Conservation (phyloP, 345 rosid genomes). For the Aquilaria malaccensis region DNA sequence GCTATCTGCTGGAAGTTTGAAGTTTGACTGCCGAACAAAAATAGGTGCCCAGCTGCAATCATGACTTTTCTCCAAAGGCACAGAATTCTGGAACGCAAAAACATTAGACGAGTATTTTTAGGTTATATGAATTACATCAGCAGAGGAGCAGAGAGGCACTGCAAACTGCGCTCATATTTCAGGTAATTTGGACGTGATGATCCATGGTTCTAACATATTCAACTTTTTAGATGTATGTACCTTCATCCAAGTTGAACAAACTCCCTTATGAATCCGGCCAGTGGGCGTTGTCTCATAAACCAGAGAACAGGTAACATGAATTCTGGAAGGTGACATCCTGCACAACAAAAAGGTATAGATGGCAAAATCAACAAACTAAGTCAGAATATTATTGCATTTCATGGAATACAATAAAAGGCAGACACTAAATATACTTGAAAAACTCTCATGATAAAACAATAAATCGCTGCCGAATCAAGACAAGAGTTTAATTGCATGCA, state of each 20-base stretch:
- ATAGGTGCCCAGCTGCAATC: slow-evolving; percentile 83
- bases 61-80: slow-evolving; percentile 53
- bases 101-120: too few relatives aligned
- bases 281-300: slow-evolving; percentile 79
- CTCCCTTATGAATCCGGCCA: slow-evolving; percentile 84
- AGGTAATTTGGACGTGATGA: too few relatives aligned
- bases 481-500: too few relatives aligned
- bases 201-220: neutral
- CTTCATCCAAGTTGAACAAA: slow-evolving; percentile 96
- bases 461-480: too few relatives aligned
- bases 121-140: too few relatives aligned
- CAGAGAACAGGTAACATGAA: slow-evolving; percentile 96
- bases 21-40: slow-evolving; percentile 86
- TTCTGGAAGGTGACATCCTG: slow-evolving; percentile 79
- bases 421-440: too few relatives aligned
- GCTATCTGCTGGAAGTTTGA: slow-evolving; percentile 76
- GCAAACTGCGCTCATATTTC: too few relatives aligned
- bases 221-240: slow-evolving; percentile 13
- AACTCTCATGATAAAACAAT: too few relatives aligned
- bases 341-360: slow-evolving; percentile 9
- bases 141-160: neutral
- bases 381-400: slow-evolving; percentile 10
- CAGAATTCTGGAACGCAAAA: slow-evolving; percentile 41
- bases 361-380: slow-evolving; percentile 4
- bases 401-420: too few relatives aligned